A percentile compares a stretch with the other conserved stretches of the same genome.
phyloP scores from a whole-genome alignment of 345 rosid genomes.

The Theobroma cacao region DNA sequence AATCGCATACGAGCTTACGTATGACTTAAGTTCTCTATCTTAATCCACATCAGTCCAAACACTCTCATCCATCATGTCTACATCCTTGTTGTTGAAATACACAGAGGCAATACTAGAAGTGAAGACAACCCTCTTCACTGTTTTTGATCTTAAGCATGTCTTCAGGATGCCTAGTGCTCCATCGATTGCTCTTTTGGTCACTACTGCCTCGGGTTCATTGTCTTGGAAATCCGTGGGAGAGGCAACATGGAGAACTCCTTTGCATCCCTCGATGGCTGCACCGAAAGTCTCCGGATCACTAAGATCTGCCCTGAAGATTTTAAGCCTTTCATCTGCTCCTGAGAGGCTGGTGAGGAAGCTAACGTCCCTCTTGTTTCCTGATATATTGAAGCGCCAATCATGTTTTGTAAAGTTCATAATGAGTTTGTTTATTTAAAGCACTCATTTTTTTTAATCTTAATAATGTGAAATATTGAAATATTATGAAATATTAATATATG shows the following conservation, averaged over 20 bases:
- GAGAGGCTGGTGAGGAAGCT: conserved; percentile 2
- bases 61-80: background rate
- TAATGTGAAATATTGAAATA: too few relatives aligned
- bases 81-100: background rate
- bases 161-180: conserved; percentile 9
- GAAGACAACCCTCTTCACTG: background rate
- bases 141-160: background rate
- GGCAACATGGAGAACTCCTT: background rate
- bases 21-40: background rate
- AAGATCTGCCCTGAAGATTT: background rate
- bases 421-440: too few relatives aligned
- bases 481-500: too few relatives aligned
- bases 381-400: background rate
- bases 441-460: too few relatives aligned
- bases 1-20: background rate
- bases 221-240: background rate
- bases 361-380: background rate
- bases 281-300: background rate
- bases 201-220: background rate
- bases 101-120: background rate
- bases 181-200: background rate
- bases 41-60: background rate
- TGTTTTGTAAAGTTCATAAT: background rate
- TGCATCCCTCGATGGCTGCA: background rate
- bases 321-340: background rate